Conservation (phyloP, 1,284 basidiomycete species). For the Puccinia hordei region DNA sequence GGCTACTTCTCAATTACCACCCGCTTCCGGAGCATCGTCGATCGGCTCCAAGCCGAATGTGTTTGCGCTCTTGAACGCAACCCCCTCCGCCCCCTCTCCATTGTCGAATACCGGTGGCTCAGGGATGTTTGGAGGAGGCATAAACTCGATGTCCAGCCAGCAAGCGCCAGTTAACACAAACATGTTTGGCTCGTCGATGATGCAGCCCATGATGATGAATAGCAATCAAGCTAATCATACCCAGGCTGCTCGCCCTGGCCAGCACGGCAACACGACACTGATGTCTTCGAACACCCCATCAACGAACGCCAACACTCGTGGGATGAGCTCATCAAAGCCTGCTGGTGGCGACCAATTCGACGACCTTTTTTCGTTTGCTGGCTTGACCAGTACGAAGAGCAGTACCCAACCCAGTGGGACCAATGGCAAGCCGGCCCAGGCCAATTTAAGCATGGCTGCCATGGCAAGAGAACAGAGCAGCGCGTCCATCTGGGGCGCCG, state of each 20-base stretch:
- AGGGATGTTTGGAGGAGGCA: conserved; percentile 2
- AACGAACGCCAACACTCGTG: background rate
- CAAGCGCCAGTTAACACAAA: conserved; percentile 10
- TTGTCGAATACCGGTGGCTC: background rate
- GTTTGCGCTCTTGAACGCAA: conserved; percentile 38
- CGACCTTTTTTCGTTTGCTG: conserved; percentile 47
- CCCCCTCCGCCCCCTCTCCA: conserved; percentile 2
- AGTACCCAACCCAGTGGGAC: background rate
- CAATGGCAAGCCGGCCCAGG: background rate
- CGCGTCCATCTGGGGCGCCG: conserved; percentile 45
- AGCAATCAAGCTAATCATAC: conserved; percentile 17
- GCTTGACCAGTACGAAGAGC: conserved; percentile 17
- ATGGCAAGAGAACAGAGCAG: conserved; percentile 50
- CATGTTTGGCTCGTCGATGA: conserved; percentile 35
- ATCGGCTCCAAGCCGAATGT: conserved; percentile 38
- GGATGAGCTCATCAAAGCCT: background rate
- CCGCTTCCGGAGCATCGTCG: background rate
- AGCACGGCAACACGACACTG: background rate
- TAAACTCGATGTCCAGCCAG: background rate
- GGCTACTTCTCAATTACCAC: background rate
- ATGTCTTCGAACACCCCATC: conserved; percentile 11
- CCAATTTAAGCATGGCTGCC: conserved; percentile 41
- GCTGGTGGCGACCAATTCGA: conserved; percentile 33
- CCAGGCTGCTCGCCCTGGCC: conserved; percentile 4
- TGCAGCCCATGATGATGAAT: conserved; percentile 38